Evolutionary conservation across 1,139 yeast genomes (phyloP).

Genomic region (Pichia sp.): DNA sequence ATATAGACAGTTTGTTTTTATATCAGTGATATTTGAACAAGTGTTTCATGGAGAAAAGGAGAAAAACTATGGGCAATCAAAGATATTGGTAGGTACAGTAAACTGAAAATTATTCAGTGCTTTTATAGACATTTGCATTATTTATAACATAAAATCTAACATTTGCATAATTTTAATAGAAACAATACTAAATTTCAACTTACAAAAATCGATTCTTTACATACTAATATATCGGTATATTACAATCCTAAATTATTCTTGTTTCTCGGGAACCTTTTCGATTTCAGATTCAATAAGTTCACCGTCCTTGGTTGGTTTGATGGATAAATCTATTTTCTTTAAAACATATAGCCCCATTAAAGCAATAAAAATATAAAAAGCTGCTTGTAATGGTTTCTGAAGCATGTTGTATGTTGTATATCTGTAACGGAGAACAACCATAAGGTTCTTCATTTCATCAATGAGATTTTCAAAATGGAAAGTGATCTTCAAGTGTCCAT

Average conservation of each 20-base stretch:
- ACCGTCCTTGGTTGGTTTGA: conserved; percentile 16
- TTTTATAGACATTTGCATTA: conserved; percentile 4
- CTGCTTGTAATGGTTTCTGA: conserved; percentile 61
- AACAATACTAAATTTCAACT: no score
- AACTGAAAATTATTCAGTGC: conserved; percentile 6
- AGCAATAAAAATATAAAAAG: conserved; percentile 58
- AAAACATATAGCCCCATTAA: conserved; percentile 53
- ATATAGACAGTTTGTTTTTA: no score
- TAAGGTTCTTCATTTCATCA: conserved; percentile 59
- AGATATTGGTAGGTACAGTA: not conserved
- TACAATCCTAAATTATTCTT: not conserved
- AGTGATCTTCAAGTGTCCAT: conserved; percentile 78
- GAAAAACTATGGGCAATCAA: no score
- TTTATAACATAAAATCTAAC: no score
- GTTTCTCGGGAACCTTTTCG: not conserved
- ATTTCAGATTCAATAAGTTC: not conserved
- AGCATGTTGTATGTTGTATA: conserved; percentile 49
- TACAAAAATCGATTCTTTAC: no score
- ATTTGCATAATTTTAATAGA: no score
- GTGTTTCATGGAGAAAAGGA: no score
- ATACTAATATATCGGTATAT: no score
- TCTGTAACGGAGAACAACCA: conserved; percentile 56
- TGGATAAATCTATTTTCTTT: conserved; percentile 34
- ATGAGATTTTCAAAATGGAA: conserved; percentile 57
- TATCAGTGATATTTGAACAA: no score